Evolutionary conservation across 2,329 filamentous ascomycete species (phyloP).

Genomic region (Domatiomyces globalis): DNA sequence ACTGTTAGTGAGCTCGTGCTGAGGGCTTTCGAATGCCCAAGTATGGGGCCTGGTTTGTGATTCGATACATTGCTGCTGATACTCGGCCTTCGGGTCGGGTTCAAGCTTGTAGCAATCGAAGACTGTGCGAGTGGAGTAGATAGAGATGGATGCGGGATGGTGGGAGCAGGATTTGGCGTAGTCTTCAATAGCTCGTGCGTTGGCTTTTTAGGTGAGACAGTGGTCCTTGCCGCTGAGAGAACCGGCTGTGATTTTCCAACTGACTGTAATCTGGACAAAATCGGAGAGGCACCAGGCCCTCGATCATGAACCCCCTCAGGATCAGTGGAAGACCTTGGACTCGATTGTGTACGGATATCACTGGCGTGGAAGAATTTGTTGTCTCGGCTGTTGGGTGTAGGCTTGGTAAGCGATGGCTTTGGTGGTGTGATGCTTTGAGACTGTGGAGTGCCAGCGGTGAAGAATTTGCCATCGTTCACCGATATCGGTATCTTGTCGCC

Average conservation of each 20-base stretch:
- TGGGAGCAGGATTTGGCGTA: neutral
- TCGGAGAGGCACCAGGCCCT: neutral
- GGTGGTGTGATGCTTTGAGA: constrained; percentile 1
- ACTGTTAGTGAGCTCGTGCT: constrained; percentile 11
- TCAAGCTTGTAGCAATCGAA: neutral
- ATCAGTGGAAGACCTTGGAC: neutral
- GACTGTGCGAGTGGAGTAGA: neutral
- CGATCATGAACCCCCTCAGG: neutral
- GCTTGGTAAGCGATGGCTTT: neutral
- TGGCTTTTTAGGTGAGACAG: neutral
- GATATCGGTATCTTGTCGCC: constrained; percentile 18
- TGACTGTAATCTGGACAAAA: neutral
- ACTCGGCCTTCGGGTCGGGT: neutral
- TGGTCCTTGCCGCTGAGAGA: neutral
- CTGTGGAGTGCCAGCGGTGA: constrained; percentile 13
- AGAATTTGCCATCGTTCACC: constrained; percentile 21
- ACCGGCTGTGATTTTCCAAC: neutral
- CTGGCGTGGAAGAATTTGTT: constrained; percentile 54
- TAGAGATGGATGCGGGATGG: neutral
- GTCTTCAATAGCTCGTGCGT: neutral
- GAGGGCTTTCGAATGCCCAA: constrained; percentile 11
- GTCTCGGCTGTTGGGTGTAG: constrained; percentile 23
- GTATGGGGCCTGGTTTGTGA: neutral
- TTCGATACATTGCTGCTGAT: neutral
- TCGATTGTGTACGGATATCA: constrained; percentile 38